A percentile compares a stretch with the other conserved stretches of the same genome.
phyloP scores from a whole-genome alignment of 2,329 filamentous ascomycete genomes.

The Aspergillus uvarum region DNA sequence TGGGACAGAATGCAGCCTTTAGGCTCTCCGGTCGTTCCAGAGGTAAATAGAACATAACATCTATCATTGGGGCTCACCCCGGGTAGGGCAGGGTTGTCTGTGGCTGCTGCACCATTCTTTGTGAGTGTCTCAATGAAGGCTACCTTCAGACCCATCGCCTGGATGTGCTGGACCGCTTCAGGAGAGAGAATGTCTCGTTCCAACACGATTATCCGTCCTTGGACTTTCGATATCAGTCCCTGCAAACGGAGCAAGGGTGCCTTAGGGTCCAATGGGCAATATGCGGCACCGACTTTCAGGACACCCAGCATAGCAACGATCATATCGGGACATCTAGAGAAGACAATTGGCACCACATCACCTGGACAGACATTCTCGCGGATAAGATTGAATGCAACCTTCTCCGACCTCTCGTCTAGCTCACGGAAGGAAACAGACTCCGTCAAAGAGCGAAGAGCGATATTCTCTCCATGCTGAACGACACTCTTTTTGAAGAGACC shows the following conservation, averaged over 20 bases:
- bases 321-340: not conserved
- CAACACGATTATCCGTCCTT: not conserved
- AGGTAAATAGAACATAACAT: not conserved
- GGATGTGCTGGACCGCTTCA: not conserved
- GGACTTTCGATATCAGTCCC: not conserved
- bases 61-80: not conserved
- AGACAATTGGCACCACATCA: not conserved
- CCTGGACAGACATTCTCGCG: not conserved
- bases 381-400: not conserved
- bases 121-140: not conserved
- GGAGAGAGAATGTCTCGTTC: not conserved
- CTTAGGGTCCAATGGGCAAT: no score
- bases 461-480: not conserved
- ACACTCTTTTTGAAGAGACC: not conserved
- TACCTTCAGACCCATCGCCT: not conserved
- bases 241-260: not conserved
- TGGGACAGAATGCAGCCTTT: not conserved
- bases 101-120: not conserved
- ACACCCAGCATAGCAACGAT: no score
- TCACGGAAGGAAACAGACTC: not conserved
- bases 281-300: no score
- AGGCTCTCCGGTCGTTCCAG: not conserved
- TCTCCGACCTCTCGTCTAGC: not conserved
- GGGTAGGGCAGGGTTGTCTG: not conserved
- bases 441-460: not conserved